These are phyloP conservation scores for Kurtzmaniella quercitrusa DNA, from an alignment of 1,139 yeast species.

Conservation along the genomic window DNA sequence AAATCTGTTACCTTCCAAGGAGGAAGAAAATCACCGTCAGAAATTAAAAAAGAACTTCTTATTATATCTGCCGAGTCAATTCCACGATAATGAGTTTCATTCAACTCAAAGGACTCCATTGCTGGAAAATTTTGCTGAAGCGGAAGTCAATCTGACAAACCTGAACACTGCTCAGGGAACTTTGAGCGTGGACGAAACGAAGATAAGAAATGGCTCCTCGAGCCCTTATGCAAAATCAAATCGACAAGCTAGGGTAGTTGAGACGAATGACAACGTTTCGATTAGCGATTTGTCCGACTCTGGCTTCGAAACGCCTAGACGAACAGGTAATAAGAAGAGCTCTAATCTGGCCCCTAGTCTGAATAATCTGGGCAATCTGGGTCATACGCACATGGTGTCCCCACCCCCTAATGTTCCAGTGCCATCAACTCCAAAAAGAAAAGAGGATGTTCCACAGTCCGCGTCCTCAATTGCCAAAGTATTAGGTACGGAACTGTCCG, in stretches of 20 bases:
- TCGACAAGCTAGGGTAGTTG: conserved; percentile 46
- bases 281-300: conserved; percentile 15
- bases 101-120: conserved; percentile 9
- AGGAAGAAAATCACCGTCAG: not conserved
- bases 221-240: conserved; percentile 45
- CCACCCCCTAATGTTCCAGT: conserved; percentile 36
- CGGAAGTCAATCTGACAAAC: not conserved
- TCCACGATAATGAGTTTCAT: conserved; percentile 34
- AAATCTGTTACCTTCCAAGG: conserved; percentile 1
- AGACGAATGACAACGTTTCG: conserved; percentile 29
- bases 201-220: conserved; percentile 16
- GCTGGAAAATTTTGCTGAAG: conserved; percentile 1
- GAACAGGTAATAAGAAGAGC: not conserved
- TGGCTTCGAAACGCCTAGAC: conserved; percentile 4
- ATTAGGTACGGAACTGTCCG: conserved; percentile 12
- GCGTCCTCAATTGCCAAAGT: conserved; percentile 7
- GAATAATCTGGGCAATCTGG: not conserved
- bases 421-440: conserved; percentile 18
- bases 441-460: conserved; percentile 3
- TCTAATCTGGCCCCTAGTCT: conserved; percentile 1
- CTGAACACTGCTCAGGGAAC: not conserved
- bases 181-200: conserved; percentile 3
- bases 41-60: conserved; percentile 21
- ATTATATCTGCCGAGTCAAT: conserved; percentile 41
- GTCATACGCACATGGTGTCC: conserved; percentile 16